These are phyloP conservation scores for Withania somnifera DNA, from an alignment of 305 asterid genomes.

Conservation along the genomic window DNA sequence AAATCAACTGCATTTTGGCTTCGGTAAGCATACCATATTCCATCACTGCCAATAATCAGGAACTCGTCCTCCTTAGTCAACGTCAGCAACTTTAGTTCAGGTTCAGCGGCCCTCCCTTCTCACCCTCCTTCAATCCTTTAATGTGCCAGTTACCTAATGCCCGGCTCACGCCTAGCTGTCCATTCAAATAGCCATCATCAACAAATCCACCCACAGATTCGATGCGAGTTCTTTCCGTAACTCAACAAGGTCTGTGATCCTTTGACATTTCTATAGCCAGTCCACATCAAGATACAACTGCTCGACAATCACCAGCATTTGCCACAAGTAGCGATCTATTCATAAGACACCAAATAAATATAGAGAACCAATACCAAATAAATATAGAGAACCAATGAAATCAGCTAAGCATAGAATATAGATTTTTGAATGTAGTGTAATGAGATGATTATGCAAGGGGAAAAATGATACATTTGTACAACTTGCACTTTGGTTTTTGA, in stretches of 20 bases:
- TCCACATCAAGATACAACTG: constrained; percentile 67
- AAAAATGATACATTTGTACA: no score
- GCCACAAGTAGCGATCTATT: constrained; percentile 82
- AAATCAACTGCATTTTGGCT: constrained; percentile 87
- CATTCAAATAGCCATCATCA: constrained; percentile 66
- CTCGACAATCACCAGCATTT: constrained; percentile 86
- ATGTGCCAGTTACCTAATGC: constrained; percentile 88
- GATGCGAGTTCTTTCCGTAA: constrained; percentile 45
- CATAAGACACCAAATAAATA: neutral
- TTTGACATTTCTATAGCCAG: constrained; percentile 75
- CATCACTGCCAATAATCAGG: constrained; percentile 81
- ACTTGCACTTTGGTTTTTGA: neutral
- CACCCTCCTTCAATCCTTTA: constrained; percentile 62
- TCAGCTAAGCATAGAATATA: neutral
- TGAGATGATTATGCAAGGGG: neutral
- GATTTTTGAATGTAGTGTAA: neutral
- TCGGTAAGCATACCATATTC: constrained; percentile 74
- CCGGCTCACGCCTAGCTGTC: constrained; percentile 65
- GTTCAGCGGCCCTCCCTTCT: constrained; percentile 81
- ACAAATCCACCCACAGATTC: constrained; percentile 75
- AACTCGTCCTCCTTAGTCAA: constrained; percentile 76
- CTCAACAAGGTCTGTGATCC: constrained; percentile 67
- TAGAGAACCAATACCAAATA: neutral
- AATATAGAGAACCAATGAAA: neutral
- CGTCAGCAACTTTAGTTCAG: constrained; percentile 57